Evolutionary conservation across 2,329 filamentous ascomycete genomes (phyloP).

Genomic region (Diplodia intermedia): DNA sequence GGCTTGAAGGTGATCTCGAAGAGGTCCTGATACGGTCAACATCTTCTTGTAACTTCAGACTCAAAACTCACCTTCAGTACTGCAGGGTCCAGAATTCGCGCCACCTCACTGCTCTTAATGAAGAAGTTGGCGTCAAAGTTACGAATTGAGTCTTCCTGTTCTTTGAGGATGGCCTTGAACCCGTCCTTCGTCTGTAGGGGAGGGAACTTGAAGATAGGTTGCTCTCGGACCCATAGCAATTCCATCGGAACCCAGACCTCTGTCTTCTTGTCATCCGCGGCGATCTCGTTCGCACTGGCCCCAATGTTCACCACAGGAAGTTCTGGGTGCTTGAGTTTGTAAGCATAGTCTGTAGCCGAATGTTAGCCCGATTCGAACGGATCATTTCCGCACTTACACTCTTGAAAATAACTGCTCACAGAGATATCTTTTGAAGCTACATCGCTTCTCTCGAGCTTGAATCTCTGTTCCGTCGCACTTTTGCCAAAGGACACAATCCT

Average conservation of each 20-base stretch:
- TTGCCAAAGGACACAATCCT: neutral
- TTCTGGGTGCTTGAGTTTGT: neutral
- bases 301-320: constrained; percentile 3
- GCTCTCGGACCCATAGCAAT: constrained; percentile 13
- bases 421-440: neutral
- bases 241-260: constrained; percentile 7
- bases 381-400: neutral
- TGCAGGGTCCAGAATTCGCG: neutral
- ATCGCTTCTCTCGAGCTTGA: neutral
- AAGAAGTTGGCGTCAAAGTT: neutral
- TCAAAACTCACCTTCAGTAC: neutral
- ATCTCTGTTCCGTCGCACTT: neutral
- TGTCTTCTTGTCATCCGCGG: too few relatives aligned
- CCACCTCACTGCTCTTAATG: neutral
- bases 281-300: neutral
- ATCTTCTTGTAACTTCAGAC: too few relatives aligned
- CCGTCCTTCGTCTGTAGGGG: neutral
- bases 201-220: neutral
- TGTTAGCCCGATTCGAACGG: neutral
- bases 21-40: neutral
- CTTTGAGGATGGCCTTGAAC: neutral
- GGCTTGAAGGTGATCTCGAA: neutral
- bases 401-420: neutral
- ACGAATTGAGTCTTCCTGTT: neutral
- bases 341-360: neutral